Evolutionary conservation across 768 basidiomycete species (phyloP), one percentile per base, ranked within the genome.

Genomic region (Cyclocybe cylindracea): DNA sequence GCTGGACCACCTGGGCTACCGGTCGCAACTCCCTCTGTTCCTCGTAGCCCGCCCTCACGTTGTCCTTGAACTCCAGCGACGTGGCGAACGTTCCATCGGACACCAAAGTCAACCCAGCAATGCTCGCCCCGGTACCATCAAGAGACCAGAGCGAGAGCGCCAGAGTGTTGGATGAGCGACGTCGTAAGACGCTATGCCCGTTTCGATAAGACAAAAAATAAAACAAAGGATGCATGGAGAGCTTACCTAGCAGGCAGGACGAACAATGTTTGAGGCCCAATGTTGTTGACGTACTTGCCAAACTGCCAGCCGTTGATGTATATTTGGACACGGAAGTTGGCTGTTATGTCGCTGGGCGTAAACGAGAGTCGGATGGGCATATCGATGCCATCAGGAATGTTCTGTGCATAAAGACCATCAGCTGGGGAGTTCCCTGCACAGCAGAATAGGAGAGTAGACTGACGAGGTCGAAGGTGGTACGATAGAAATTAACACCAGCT

Each of bases 401-500:
- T 59, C 75, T 77, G 36, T 13, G 55, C 13, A 51, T 16, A 16
- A 16, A 16, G 16, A 16, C 16, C 33, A 16, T 2, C 36, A 44
- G 13, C 5, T 31, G 14, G 8, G 33, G 31, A 13, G 13, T 13
- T 39, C 29, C 19, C 10, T 9, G 3, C 10, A 13, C 8, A 3
- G 9, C 16, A 40, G 44, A 24, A 18, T 4, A 19, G 7, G 9
- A 18, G 13, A 39, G 36, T 10, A 33, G 5, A 59, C 66, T 7
- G 50, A 77, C 62, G n/a, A 93, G 72, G 14, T 80, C 69, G 64
- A 93, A 89, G 0, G 81, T 86, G 6, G 89, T 85, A 24, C 87
- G 77, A 65, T 90, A 93, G 71, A 92, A 91, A 10, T 89, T 91
- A 24, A 91, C 78, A 13, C 91, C 91, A 5, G 90, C 82, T 6